Base-by-base conservation (phyloP, 1,139 yeast species). In the Yamadazyma spencermartinsiae region DNA sequence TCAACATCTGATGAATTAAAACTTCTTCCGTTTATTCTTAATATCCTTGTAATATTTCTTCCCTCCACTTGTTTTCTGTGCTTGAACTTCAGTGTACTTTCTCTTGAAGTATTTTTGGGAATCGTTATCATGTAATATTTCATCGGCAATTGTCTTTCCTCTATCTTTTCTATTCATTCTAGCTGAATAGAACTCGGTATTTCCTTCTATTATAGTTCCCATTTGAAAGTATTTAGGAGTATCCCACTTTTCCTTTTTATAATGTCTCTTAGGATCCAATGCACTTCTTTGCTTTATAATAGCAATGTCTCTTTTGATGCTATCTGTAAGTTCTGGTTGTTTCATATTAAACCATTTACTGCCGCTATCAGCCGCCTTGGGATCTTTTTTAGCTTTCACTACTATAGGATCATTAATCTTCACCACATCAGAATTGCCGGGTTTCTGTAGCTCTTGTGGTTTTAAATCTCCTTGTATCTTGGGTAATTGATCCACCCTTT, bases 251-350 rank as follows among this genome's bases (percentile, higher is more conserved):
- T 86, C 94, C 60, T 87, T 87, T 63, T 86, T 88, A 64, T 92
- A 92, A 63, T 89, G 96, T 54, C 98, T 79, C 63, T 92, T 92
- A 4, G 98, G 98, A 57, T 92, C 98, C 47, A 92, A 73, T 14
- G 92, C 96, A 45, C 85, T 82, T 63, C 98, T 80, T 68, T 90
- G 87, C 55, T 87, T 83, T 41, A 92, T 72, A 23, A 92, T 66
- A 56, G 80, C 72, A 51, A 94, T 61, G 60, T 92, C 98, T 43
- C 96, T 73, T 54, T 84, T 86, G 23, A 86, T 58, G 34, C 74
- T 76, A 2, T 84, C 79, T 0, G 95, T 86, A 48, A 89, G 63
- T 51, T 87, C 96, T 2, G 86, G 82, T 47, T 80, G 82, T 33
- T 87, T 86, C 78, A 92, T 75, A 43, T 82, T 74, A 58, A 89